Base-by-base conservation (phyloP, 1,139 yeast genomes). In the Entelexis paramagnoliae region DNA sequence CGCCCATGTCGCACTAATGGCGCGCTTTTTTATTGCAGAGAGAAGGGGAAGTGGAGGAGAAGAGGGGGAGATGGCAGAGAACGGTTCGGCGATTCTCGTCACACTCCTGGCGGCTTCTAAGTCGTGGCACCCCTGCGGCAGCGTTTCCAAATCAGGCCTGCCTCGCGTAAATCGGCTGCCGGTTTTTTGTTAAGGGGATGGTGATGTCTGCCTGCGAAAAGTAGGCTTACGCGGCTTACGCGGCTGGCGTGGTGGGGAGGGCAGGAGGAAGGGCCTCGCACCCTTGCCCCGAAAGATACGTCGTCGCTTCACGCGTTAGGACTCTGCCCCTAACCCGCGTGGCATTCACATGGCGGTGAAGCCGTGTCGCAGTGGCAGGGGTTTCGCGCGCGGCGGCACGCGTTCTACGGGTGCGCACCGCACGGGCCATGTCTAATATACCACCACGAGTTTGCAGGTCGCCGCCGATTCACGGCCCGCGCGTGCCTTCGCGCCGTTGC, bases 301-400 rank as follows among this genome's bases (percentile, higher is more conserved):
- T 29, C 35, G 26, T 10, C 35, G 16, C 26, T 26, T 26, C 30
- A 20, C 43, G 33, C 43, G 39, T 14, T 4, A 8, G 10, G n/a
- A 24, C 14, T 2, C 14, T n/a, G 16, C 11, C 45, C 45, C 45
- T 41, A 41, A 17, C 45, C 45, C 45, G 45, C 35, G 45, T 29
- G 34, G 45, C 35, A 40, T 26, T n/a, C 13, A 8, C 17, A 19
- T 6, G 33, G 20, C 26, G 7, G 26, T 28, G 43, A 28, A 26
- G 32, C 33, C 43, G 43, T 40, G 43, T 40, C 33, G 30, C 22
- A 4, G 43, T 40, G 43, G 41, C 41, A 36, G 41, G 41, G 41
- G 41, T 36, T 36, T 5, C 24, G 22, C 19, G 24, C 30, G 30
- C 30, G 24, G 6, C 6, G 10, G 36, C 11, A 9, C n/a, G n/a